Conservation (phyloP, 1,284 basidiomycete genomes). For the Schizopora paradoxa region DNA sequence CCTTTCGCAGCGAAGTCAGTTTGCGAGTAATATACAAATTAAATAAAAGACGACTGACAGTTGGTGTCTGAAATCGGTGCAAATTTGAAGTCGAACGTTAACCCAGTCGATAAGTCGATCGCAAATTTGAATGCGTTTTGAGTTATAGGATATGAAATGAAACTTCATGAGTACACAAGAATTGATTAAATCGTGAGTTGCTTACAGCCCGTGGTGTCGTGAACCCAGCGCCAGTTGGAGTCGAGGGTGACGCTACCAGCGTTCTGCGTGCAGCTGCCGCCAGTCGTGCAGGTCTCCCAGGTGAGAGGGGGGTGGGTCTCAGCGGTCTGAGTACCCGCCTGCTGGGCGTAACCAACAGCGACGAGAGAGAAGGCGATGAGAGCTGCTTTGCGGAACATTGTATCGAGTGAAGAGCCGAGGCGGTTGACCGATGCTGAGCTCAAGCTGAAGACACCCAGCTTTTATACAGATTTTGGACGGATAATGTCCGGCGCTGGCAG, state of each 20-base stretch:
- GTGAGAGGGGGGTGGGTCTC: constrained; percentile 39
- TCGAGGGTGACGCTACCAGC: constrained; percentile 39
- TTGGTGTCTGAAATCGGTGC: no score
- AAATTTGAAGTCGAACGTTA: no score
- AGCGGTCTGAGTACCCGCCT: constrained; percentile 34
- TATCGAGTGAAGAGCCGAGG: no score
- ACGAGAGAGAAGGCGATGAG: constrained; percentile 30
- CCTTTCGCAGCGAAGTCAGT: constrained; percentile 45
- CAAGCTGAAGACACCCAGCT: no score
- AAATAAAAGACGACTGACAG: no score
- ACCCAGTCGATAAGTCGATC: no score
- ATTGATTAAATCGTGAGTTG: no score
- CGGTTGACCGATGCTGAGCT: no score
- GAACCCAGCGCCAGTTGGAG: constrained; percentile 51
- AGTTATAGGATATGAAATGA: background rate
- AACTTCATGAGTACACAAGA: background rate
- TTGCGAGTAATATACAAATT: no score
- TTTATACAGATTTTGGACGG: no score
- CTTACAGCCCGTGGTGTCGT: constrained; percentile 36
- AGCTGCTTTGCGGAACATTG: constrained; percentile 29
- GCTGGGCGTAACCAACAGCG: constrained; percentile 33
- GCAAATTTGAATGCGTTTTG: no score
- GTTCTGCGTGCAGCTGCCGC: constrained; percentile 35
- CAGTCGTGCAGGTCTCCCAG: constrained; percentile 35
- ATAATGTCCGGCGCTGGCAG: no score